These are phyloP conservation scores for Cryptosporidium andersoni DNA, from an alignment of 169 alveolate species.

Conservation along the genomic window DNA sequence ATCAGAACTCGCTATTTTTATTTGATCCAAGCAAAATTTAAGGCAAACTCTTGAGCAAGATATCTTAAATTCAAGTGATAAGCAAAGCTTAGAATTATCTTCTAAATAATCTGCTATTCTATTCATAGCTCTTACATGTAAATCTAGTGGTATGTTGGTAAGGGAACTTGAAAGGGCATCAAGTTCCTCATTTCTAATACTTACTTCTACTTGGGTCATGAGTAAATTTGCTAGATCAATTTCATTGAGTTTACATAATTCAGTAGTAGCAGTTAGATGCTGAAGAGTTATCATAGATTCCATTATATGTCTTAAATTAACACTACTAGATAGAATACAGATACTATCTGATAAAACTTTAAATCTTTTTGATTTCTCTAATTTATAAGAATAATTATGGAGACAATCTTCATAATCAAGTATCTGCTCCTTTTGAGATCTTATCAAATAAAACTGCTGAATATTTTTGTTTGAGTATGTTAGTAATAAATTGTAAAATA, in stretches of 20 bases:
- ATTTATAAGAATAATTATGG: too few relatives aligned
- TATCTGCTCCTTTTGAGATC: too few relatives aligned
- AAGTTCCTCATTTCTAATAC: conserved; percentile 28
- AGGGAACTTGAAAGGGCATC: conserved; percentile 6
- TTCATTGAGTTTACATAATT: conserved; percentile 22
- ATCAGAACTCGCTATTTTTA: not conserved
- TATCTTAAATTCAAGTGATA: conserved; percentile 29
- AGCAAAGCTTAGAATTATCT: not conserved
- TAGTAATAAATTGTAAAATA: too few relatives aligned
- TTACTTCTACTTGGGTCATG: conserved; percentile 34
- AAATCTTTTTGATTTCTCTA: not conserved
- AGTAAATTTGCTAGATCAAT: conserved; percentile 22
- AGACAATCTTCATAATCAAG: too few relatives aligned
- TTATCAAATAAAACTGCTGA: too few relatives aligned
- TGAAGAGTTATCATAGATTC: conserved; percentile 24
- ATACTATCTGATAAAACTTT: not conserved
- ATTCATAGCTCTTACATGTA: conserved; percentile 15
- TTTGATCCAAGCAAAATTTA: conserved; percentile 37
- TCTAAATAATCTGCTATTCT: not conserved
- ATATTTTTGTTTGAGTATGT: too few relatives aligned
- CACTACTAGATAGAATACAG: conserved; percentile 14
- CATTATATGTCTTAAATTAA: conserved; percentile 18
- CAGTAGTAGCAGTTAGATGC: not conserved
- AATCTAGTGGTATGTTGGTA: conserved; percentile 2
- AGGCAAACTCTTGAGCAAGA: conserved; percentile 12